Evolutionary conservation across 495 filamentous ascomycete genomes (phyloP).

Genomic region (Tuber aestivum): DNA sequence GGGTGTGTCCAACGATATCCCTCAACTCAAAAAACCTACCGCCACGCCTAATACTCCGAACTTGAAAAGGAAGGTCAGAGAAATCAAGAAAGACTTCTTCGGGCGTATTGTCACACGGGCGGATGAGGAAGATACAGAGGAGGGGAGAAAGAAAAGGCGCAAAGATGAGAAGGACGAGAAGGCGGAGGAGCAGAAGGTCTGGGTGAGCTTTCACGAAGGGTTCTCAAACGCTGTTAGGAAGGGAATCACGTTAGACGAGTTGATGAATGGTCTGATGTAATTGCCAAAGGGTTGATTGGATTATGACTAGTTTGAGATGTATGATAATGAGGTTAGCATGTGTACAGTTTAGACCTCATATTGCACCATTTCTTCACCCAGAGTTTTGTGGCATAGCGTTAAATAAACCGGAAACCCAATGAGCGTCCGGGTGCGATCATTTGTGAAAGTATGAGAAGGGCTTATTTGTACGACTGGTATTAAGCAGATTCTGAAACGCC

Average conservation of each 20-base stretch:
- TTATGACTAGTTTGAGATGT: neutral
- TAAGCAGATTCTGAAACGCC: neutral
- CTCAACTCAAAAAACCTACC: conserved; percentile 39
- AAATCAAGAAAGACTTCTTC: conserved; percentile 83
- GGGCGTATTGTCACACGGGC: conserved; percentile 40
- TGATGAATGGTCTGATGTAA: conserved; percentile 59
- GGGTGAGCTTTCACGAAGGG: conserved; percentile 95
- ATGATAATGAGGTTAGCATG: neutral
- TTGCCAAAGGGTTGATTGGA: conserved; percentile 19
- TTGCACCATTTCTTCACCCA: neutral
- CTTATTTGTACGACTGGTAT: neutral
- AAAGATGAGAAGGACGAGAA: conserved; percentile 45
- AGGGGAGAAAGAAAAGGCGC: conserved; percentile 35
- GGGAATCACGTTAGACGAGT: conserved; percentile 76
- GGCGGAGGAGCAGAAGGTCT: conserved; percentile 59
- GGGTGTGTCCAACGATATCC: conserved; percentile 39
- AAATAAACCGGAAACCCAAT: neutral
- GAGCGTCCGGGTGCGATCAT: neutral
- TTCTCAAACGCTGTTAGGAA: conserved; percentile 94
- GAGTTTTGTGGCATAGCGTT: neutral
- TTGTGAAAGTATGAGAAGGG: neutral
- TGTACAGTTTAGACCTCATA: neutral
- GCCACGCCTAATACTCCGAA: conserved; percentile 47
- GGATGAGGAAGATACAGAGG: conserved; percentile 41
- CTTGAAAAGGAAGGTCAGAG: conserved; percentile 38